phyloP scores from a whole-genome alignment of 2,329 filamentous ascomycete genomes.

The Chalaropsis ovoidea region DNA sequence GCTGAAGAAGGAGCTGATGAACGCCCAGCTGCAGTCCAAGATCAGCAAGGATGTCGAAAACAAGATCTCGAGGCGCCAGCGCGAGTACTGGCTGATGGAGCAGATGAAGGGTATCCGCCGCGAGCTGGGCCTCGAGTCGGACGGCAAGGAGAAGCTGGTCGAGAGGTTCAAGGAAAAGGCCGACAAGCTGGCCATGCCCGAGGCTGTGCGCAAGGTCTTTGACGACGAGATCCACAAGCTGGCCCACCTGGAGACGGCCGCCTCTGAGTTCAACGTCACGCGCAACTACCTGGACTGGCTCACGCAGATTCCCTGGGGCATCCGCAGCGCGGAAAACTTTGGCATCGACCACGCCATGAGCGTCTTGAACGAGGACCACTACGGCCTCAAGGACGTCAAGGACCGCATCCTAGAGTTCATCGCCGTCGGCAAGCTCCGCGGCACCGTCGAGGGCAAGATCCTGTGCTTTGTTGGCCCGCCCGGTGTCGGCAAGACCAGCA shows the following conservation, averaged over 20 bases:
- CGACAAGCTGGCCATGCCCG: slow-evolving; percentile 87
- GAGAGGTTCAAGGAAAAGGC: slow-evolving; percentile 97
- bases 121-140: slow-evolving; percentile 90
- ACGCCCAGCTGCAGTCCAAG: slow-evolving; percentile 91
- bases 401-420: slow-evolving; percentile 98
- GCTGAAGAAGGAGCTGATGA: slow-evolving; percentile 97
- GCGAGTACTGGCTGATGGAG: slow-evolving; percentile 98
- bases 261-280: slow-evolving; percentile 97
- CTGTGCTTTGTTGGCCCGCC: slow-evolving; percentile 94
- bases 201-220: slow-evolving; percentile 92
- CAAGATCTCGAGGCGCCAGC: slow-evolving; percentile 93
- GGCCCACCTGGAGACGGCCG: slow-evolving; percentile 84
- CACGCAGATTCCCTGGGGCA: slow-evolving; percentile 95
- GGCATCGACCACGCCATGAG: slow-evolving; percentile 81
- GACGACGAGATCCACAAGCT: slow-evolving; percentile 98
- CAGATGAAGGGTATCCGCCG: slow-evolving; percentile 98
- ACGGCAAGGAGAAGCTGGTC: slow-evolving; percentile 95
- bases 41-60: slow-evolving; percentile 96
- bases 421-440: slow-evolving; percentile 89
- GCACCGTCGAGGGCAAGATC: slow-evolving; percentile 96
- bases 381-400: slow-evolving; percentile 95
- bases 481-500: slow-evolving; percentile 96
- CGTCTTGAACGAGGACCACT: slow-evolving; percentile 91
- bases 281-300: slow-evolving; percentile 98
- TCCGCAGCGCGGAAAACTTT: slow-evolving; percentile 92